Evolutionary conservation across 2,329 filamentous ascomycete genomes (phyloP).

Genomic region (Xylaria sp.): DNA sequence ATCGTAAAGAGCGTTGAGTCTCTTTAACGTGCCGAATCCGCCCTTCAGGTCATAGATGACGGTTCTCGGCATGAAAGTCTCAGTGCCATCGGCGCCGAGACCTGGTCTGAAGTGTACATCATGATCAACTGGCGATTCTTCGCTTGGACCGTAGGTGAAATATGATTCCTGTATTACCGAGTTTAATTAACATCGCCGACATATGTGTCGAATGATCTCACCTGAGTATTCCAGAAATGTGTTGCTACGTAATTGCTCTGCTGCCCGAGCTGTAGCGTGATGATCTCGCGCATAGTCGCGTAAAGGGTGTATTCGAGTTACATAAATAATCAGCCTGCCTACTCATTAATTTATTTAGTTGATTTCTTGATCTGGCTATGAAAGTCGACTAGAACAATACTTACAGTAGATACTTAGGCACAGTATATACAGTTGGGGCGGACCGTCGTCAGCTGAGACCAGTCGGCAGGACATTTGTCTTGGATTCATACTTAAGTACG

Average conservation of each 20-base stretch:
- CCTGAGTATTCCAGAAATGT: slow-evolving; percentile 98
- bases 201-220: slow-evolving; percentile 49
- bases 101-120: slow-evolving; percentile 90
- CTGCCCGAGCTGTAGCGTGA: slow-evolving; percentile 93
- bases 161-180: slow-evolving; percentile 80
- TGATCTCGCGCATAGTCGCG: slow-evolving; percentile 84
- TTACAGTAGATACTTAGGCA: neutral
- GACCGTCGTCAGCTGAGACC: neutral
- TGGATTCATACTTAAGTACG: neutral
- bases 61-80: slow-evolving; percentile 92
- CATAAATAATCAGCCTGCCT: neutral
- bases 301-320: neutral
- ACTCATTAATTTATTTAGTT: neutral
- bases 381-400: neutral
- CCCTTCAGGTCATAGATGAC: slow-evolving; percentile 96
- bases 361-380: neutral
- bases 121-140: slow-evolving; percentile 78
- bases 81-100: slow-evolving; percentile 81
- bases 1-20: slow-evolving; percentile 90
- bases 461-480: neutral
- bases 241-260: slow-evolving; percentile 92
- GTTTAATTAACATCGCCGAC: neutral
- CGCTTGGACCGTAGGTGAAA: slow-evolving; percentile 82
- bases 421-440: neutral
- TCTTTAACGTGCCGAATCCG: slow-evolving; percentile 86